Evolutionary conservation across 2,329 filamentous ascomycete genomes (phyloP).

Genomic region (Cladophialophora yegresii): DNA sequence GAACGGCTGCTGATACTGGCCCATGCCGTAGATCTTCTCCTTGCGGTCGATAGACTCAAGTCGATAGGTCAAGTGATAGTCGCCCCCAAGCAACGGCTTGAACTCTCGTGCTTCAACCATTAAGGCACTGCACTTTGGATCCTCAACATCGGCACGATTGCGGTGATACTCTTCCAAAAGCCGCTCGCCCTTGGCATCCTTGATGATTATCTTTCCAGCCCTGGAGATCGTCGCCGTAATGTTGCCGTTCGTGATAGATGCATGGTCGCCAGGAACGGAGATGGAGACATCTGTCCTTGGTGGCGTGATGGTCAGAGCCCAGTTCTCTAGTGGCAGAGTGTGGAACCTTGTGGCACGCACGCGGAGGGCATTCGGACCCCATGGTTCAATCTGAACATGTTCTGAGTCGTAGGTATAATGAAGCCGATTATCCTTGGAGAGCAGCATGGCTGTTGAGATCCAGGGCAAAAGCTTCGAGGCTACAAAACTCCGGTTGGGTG

Average conservation of each 20-base stretch:
- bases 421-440: conserved; percentile 41
- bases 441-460: conserved; percentile 24
- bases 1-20: conserved; percentile 66
- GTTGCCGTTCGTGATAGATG: conserved; percentile 46
- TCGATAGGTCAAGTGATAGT: conserved; percentile 60
- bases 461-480: neutral
- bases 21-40: conserved; percentile 69
- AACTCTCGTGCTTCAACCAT: conserved; percentile 61
- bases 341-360: conserved; percentile 44
- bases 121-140: conserved; percentile 62
- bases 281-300: conserved; percentile 19
- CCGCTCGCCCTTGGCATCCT: conserved; percentile 46
- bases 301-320: conserved; percentile 39
- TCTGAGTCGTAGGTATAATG: conserved; percentile 46
- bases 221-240: conserved; percentile 52
- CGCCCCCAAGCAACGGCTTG: conserved; percentile 53
- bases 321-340: conserved; percentile 43
- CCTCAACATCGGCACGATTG: conserved; percentile 53
- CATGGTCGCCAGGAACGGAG: conserved; percentile 17
- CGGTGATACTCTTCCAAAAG: conserved; percentile 59
- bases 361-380: conserved; percentile 45
- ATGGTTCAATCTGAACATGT: conserved; percentile 44
- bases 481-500: neutral
- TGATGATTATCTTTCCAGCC: conserved; percentile 55
- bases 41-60: conserved; percentile 58